Base-by-base conservation (phyloP, 306 rosid species). In the Pterocarpus santalinus region DNA sequence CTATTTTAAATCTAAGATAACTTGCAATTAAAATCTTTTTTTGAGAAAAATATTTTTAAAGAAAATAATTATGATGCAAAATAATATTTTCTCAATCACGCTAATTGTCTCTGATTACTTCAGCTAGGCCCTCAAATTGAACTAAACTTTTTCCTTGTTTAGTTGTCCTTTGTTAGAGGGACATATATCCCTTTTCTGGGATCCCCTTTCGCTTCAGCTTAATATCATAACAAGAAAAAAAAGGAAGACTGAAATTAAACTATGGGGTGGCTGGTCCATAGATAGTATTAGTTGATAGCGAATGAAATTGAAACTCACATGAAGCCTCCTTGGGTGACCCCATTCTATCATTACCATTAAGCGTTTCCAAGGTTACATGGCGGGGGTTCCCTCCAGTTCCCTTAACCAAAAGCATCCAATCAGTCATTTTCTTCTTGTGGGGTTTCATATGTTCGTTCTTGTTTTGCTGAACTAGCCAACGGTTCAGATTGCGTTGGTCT, bases 401-500 rank as follows among this genome's bases (percentile, higher is more conserved):
- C 73, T 71, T 41, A 47, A 13, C 76, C 1, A 68, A 66, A 67
- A 68, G 58, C 72, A 65, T 70, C 53, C 71, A 44, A 69, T 78
- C 75, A 63, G 46, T 74, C 67, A 6, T 61, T 69, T 63, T 79
- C 82, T 35, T 57, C 60, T n/a, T 30, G 41, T 52, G 76, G 83
- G 66, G 63, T 32, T 66, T 16, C 61, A 4, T 66, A 2, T 53
- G 41, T 46, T 65, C 39, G 51, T 79, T 62, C 38, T 55, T 22
- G 10, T 69, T n/a, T 62, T 49, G 64, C 28, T 16, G 3, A 38
- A 77, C 74, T 53, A 58, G 22, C 57, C 56, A 9, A 53, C 75
- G 78, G 53, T 8, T 80, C 12, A 60, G 76, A 85, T 71, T 57
- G 36, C 79, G 8, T 60, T 52, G 17, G 1, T 49, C 71, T 35